Conservation (phyloP, 163 green algal species). For the Chloromonas sp. region DNA sequence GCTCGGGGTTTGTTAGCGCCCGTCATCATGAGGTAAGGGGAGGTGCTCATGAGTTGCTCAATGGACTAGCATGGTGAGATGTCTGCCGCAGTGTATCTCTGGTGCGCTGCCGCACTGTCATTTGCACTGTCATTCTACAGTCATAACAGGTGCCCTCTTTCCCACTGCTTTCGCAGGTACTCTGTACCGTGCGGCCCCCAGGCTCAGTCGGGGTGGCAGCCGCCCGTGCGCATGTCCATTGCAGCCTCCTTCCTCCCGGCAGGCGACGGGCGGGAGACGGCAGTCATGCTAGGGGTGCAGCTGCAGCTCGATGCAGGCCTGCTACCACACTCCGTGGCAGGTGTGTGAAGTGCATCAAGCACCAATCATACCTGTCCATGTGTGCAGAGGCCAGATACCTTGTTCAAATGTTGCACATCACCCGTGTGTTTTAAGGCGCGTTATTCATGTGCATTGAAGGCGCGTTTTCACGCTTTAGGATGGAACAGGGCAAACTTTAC, state of each 20-base stretch:
- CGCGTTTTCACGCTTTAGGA: no score
- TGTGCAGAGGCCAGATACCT: no score
- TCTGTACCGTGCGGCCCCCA: neutral
- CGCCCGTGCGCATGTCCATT: neutral
- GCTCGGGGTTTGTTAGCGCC: neutral
- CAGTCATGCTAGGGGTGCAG: neutral
- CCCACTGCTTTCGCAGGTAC: neutral
- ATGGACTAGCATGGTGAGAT: no score
- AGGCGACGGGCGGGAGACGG: neutral
- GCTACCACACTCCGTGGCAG: neutral
- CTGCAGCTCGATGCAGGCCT: neutral
- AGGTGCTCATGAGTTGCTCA: no score
- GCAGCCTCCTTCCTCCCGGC: neutral
- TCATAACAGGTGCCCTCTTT: neutral
- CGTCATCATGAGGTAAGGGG: neutral
- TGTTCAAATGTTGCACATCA: no score
- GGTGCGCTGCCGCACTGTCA: neutral
- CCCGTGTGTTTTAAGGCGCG: no score
- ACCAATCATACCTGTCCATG: neutral
- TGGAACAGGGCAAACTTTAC: neutral
- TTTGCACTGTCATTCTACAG: neutral
- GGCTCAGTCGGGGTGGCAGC: neutral
- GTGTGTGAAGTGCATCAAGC: neutral
- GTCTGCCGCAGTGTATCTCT: no score
- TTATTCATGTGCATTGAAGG: no score